A percentile compares a stretch with the other conserved stretches of the same genome.
Conservation (phyloP, 2,329 filamentous ascomycete species). For the Hawksworthiomyces lignivorus region DNA sequence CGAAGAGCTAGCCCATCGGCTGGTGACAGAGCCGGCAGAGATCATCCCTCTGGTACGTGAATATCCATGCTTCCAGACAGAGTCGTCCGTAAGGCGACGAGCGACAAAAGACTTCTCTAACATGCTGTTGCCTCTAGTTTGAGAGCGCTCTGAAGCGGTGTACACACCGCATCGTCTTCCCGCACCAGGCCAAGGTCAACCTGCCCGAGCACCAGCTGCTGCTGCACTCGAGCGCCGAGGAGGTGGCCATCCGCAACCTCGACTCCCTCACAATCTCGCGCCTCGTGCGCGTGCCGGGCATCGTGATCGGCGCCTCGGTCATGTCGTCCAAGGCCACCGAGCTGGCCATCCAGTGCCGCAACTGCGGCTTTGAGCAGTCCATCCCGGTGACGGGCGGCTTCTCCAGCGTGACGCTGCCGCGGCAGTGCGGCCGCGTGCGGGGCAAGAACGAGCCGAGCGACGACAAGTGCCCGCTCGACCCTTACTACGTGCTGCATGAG, state of each 20-base stretch:
- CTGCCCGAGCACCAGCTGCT: constrained; percentile 92
- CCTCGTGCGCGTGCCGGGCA: constrained; percentile 93
- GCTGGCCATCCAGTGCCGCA: constrained; percentile 80
- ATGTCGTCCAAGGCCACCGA: constrained; percentile 92
- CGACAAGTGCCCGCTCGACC: constrained; percentile 81
- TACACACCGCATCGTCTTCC: constrained; percentile 88
- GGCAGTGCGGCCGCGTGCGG: constrained; percentile 61
- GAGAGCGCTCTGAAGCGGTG: constrained; percentile 84
- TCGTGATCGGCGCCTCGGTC: constrained; percentile 94
- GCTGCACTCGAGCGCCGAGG: constrained; percentile 82
- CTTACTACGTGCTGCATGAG: constrained; percentile 93
- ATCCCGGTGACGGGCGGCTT: constrained; percentile 79
- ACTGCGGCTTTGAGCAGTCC: constrained; percentile 65
- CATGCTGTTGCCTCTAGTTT: constrained; percentile 50
- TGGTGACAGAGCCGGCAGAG: constrained; percentile 84
- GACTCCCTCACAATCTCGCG: constrained; percentile 88
- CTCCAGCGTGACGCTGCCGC: constrained; percentile 74
- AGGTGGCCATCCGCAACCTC: constrained; percentile 88
- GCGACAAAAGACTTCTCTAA: neutral
- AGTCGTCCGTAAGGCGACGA: too few species aligned
- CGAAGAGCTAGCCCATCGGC: constrained; percentile 83
- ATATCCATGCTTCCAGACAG: too few species aligned
- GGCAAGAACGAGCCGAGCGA: constrained; percentile 59
- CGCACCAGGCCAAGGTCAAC: constrained; percentile 55
- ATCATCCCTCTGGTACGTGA: constrained; percentile 78